A percentile compares a stretch with the other conserved stretches of the same genome.
Conservation (phyloP, 768 basidiomycete species). For the Pisolithus albus region DNA sequence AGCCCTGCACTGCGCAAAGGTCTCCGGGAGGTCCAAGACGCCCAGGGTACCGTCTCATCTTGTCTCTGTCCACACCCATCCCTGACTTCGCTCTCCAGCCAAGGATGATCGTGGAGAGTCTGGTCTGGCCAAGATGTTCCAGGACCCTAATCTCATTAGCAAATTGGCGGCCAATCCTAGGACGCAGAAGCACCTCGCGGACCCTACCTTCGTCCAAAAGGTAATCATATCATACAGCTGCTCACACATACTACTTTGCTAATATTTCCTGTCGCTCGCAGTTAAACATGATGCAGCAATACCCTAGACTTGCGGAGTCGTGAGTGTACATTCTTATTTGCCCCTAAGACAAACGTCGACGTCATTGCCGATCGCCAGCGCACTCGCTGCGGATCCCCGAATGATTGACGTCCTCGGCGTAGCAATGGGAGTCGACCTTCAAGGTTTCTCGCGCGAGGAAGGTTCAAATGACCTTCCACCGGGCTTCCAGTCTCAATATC, state of each 20-base stretch:
- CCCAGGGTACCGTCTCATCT: slow-evolving; percentile 49
- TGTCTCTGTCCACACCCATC: not conserved
- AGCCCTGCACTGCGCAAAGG: slow-evolving; percentile 81
- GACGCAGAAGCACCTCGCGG: slow-evolving; percentile 76
- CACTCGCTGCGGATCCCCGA: slow-evolving; percentile 66
- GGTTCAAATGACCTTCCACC: slow-evolving; percentile 77
- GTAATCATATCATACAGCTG: slow-evolving; percentile 20
- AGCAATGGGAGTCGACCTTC: slow-evolving; percentile 88
- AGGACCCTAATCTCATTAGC: slow-evolving; percentile 72
- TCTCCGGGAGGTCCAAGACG: slow-evolving; percentile 80
- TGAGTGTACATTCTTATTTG: slow-evolving; percentile 23
- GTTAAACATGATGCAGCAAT: slow-evolving; percentile 62
- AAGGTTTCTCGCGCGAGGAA: slow-evolving; percentile 77
- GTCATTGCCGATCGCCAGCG: slow-evolving; percentile 26
- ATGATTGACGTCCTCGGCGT: slow-evolving; percentile 94
- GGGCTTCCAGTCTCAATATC: slow-evolving; percentile 34
- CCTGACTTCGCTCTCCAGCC: slow-evolving; percentile 16
- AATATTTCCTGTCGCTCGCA: slow-evolving; percentile 17
- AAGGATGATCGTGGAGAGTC: slow-evolving; percentile 39
- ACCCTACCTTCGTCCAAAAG: slow-evolving; percentile 75
- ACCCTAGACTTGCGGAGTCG: slow-evolving; percentile 58
- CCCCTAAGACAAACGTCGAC: not conserved
- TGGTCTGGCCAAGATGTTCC: slow-evolving; percentile 72
- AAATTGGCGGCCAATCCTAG: slow-evolving; percentile 86
- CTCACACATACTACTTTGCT: not conserved